These are phyloP conservation scores for Fagus crenata DNA, from an alignment of 306 rosid genomes.

Conservation along the genomic window DNA sequence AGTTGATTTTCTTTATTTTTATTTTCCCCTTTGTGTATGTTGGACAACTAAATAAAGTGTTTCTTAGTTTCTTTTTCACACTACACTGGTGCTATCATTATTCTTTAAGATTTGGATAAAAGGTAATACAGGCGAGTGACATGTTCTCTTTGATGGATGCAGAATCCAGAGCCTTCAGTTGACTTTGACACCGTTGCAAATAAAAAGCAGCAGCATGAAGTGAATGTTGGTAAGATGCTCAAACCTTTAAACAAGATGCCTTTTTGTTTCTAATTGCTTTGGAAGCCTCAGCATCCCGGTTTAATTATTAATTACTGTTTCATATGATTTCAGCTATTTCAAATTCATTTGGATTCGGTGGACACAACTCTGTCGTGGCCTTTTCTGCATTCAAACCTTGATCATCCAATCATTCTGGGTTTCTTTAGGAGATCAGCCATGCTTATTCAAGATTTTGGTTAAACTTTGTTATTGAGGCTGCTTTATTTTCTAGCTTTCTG, in stretches of 20 bases:
- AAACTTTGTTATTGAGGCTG: constrained; percentile 48
- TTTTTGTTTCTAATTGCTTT: constrained; percentile 12
- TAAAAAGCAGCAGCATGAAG: constrained; percentile 77
- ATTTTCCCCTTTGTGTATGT: neutral
- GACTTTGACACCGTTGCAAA: constrained; percentile 91
- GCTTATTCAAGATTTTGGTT: constrained; percentile 45
- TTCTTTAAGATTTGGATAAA: neutral
- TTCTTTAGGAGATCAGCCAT: constrained; percentile 43
- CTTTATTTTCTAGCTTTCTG: constrained; percentile 15
- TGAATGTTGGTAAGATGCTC: constrained; percentile 79
- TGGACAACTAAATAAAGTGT: neutral
- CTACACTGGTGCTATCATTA: constrained; percentile 14
- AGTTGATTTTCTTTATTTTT: neutral
- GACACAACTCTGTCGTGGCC: constrained; percentile 95
- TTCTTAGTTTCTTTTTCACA: constrained; percentile 6
- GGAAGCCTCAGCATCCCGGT: constrained; percentile 1
- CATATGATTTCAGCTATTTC: constrained; percentile 67
- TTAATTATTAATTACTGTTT: constrained; percentile 11
- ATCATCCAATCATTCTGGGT: constrained; percentile 35
- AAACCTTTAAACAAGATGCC: constrained; percentile 16
- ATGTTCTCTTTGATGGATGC: constrained; percentile 33
- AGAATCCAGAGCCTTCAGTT: constrained; percentile 94
- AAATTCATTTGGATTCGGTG: constrained; percentile 95
- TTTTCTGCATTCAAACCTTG: constrained; percentile 92
- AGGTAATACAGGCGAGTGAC: constrained; percentile 4